Conservation (phyloP, 1,284 basidiomycete species). For the Ustilago loliicola region DNA sequence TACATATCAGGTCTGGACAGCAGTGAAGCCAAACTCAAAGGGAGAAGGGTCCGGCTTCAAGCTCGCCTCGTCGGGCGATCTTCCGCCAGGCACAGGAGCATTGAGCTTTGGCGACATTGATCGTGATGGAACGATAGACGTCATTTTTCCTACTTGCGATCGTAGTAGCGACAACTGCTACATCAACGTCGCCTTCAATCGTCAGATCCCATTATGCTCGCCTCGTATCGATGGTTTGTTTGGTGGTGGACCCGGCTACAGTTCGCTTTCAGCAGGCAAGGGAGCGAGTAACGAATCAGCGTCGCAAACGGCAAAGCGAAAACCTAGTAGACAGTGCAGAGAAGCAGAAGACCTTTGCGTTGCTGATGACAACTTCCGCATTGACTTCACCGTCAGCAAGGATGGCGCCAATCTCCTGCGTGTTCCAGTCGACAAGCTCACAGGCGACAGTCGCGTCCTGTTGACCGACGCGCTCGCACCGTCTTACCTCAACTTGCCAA, state of each 20-base stretch:
- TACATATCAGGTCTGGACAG: constrained; percentile 87
- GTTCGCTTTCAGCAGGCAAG: constrained; percentile 21
- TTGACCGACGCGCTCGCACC: constrained; percentile 75
- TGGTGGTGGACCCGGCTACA: constrained; percentile 47
- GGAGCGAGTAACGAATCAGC: constrained; percentile 3
- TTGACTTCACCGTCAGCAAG: constrained; percentile 76
- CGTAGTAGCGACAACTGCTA: constrained; percentile 76
- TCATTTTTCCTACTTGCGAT: constrained; percentile 88
- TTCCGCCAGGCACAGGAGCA: constrained; percentile 83
- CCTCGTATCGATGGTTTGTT: constrained; percentile 53
- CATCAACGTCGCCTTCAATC: constrained; percentile 93
- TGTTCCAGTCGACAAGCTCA: constrained; percentile 78
- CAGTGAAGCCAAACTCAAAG: constrained; percentile 43
- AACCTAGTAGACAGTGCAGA: constrained; percentile 68
- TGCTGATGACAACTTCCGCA: constrained; percentile 83
- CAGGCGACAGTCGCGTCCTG: constrained; percentile 75
- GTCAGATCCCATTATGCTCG: constrained; percentile 85
- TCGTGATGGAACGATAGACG: constrained; percentile 95
- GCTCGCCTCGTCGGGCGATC: constrained; percentile 77
- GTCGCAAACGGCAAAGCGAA: not conserved
- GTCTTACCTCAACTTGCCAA: constrained; percentile 74
- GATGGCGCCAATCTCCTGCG: constrained; percentile 77
- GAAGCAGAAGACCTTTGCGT: constrained; percentile 84
- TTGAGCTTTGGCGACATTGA: constrained; percentile 93
- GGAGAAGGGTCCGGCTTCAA: constrained; percentile 76